phyloP scores from a whole-genome alignment of 495 filamentous ascomycete species.

The Antarctomyces pellizariae region DNA sequence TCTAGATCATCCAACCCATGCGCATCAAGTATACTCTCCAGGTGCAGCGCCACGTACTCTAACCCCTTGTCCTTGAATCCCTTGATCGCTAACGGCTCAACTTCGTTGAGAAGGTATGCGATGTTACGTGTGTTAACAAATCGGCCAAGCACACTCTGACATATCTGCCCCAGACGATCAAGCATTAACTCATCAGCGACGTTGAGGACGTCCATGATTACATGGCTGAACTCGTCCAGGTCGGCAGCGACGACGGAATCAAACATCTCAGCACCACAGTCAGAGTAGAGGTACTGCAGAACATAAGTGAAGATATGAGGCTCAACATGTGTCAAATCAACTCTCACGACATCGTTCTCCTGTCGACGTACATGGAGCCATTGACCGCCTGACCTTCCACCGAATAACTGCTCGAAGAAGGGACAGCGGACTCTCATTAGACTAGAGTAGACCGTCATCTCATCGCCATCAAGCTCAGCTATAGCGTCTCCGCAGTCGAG shows the following conservation, averaged over 20 bases:
- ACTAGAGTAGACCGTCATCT: conserved; percentile 46
- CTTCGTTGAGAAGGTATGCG: conserved; percentile 56
- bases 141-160: conserved; percentile 66
- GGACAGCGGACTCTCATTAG: conserved; percentile 69
- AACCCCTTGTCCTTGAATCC: conserved; percentile 75
- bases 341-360: conserved; percentile 28
- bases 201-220: conserved; percentile 78
- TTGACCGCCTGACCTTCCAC: conserved; percentile 56
- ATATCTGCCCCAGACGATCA: conserved; percentile 69
- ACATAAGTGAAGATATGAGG: conserved; percentile 52
- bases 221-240: conserved; percentile 63
- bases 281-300: conserved; percentile 61
- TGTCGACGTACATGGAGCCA: conserved; percentile 57
- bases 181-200: conserved; percentile 90
- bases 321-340: conserved; percentile 68
- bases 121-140: conserved; percentile 79
- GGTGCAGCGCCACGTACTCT: conserved; percentile 76
- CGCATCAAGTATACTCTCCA: conserved; percentile 78
- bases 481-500: conserved; percentile 54
- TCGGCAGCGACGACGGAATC: conserved; percentile 45
- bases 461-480: conserved; percentile 45
- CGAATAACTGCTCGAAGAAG: conserved; percentile 77
- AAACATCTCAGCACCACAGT: conserved; percentile 60
- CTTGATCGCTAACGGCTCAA: conserved; percentile 56
- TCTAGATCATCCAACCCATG: conserved; percentile 72